Percentiles rank a stretch among this genome's conserved stretches.
These are phyloP conservation scores for Rhizophagus clarus DNA, from an alignment of 192 early-diverging fungal genomes.

Conservation along the genomic window DNA sequence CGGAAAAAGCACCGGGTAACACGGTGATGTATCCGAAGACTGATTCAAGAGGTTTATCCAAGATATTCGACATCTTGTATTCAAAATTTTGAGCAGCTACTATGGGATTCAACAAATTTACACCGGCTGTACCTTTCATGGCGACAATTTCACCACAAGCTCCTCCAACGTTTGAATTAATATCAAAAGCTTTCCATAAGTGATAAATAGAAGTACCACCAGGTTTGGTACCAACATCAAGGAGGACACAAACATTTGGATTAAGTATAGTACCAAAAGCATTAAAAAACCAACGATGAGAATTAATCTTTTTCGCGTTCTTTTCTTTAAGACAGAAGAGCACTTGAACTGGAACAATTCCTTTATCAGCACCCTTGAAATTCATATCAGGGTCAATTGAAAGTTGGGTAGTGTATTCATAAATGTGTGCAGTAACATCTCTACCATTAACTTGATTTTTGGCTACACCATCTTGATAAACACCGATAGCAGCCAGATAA, in stretches of 20 bases:
- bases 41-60: conserved; percentile 75
- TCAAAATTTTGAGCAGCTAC: conserved; percentile 72
- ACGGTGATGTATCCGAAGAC: conserved; percentile 89
- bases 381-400: conserved; percentile 75
- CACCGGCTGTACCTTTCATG: conserved; percentile 69
- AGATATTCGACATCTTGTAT: conserved; percentile 72
- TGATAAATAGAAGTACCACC: conserved; percentile 65
- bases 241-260: conserved; percentile 62
- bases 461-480: conserved; percentile 79
- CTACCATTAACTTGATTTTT: conserved; percentile 65
- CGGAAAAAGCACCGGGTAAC: conserved; percentile 84
- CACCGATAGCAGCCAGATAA: conserved; percentile 77
- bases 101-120: conserved; percentile 55
- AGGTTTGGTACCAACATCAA: conserved; percentile 69
- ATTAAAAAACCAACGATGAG: conserved; percentile 75
- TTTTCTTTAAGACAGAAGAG: conserved; percentile 92
- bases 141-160: conserved; percentile 70
- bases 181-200: conserved; percentile 67
- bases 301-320: conserved; percentile 91
- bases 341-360: conserved; percentile 73
- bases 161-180: conserved; percentile 61
- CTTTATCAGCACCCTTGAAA: conserved; percentile 63
- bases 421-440: conserved; percentile 69
- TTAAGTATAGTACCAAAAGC: conserved; percentile 60
- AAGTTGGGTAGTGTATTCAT: conserved; percentile 79